Percentiles rank a stretch among this genome's conserved stretches.
Evolutionary conservation across 768 basidiomycete species (phyloP).

Genomic region (Suillus decipiens): DNA sequence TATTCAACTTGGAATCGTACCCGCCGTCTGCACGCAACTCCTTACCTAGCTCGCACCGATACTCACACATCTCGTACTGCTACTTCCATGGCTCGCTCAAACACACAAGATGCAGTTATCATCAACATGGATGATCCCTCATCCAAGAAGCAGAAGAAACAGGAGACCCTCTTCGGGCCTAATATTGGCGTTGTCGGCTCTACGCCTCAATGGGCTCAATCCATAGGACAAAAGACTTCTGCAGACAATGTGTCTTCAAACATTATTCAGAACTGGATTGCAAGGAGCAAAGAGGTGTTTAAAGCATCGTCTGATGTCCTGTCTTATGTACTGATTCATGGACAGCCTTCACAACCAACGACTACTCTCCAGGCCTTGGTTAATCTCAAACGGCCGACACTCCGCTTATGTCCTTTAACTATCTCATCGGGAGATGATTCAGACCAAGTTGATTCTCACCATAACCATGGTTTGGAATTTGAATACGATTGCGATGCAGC

Average conservation of each 20-base stretch:
- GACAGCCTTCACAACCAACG: conserved; percentile 75
- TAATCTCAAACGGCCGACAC: conserved; percentile 88
- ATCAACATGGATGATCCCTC: conserved; percentile 24
- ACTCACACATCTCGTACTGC: conserved; percentile 50
- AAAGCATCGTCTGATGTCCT: conserved; percentile 11
- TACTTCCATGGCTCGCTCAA: conserved; percentile 48
- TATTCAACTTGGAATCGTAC: conserved; percentile 62
- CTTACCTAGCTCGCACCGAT: conserved; percentile 52
- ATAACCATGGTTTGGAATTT: conserved; percentile 83
- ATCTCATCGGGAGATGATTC: conserved; percentile 47
- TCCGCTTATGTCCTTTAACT: conserved; percentile 71
- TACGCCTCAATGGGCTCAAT: conserved; percentile 71
- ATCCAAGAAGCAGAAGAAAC: conserved; percentile 58
- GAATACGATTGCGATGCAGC: conserved; percentile 92
- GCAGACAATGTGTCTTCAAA: conserved; percentile 80
- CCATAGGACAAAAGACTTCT: conserved; percentile 59
- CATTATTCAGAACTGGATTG: conserved; percentile 80
- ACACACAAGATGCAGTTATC: conserved; percentile 26
- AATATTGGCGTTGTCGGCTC: conserved; percentile 77
- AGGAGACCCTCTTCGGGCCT: conserved; percentile 88
- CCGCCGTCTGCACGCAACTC: conserved; percentile 50
- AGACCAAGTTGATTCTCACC: conserved; percentile 47
- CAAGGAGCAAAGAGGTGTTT: conserved; percentile 80
- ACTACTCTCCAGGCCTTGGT: conserved; percentile 94
- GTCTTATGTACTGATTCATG: background rate